Evolutionary conservation across 2,329 filamentous ascomycete genomes (phyloP).

Genomic region (Alternaria burnsii): DNA sequence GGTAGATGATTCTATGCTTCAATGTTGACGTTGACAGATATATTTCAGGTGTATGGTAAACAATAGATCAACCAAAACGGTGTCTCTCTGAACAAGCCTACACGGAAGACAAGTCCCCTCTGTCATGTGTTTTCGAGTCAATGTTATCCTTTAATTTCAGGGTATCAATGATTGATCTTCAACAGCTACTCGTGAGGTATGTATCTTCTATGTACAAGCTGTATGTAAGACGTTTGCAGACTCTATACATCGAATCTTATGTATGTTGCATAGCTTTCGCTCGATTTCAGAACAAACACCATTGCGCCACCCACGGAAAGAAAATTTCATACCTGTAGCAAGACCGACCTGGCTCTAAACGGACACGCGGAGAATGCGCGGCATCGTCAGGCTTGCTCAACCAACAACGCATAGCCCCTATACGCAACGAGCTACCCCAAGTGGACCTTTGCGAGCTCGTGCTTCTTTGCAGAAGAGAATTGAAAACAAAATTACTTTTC

Average conservation of each 20-base stretch:
- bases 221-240: too few relatives aligned
- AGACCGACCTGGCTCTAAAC: not conserved
- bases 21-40: not conserved
- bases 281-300: not conserved
- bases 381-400: not conserved
- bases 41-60: not conserved
- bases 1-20: not conserved
- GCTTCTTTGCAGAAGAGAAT: not conserved
- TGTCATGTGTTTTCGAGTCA: too few relatives aligned
- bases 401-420: not conserved
- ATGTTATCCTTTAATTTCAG: too few relatives aligned
- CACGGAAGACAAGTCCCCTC: too few relatives aligned
- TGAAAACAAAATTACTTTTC: not conserved
- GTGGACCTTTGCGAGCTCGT: not conserved
- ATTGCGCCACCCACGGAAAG: not conserved
- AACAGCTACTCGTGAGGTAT: not conserved
- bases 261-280: not conserved
- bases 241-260: not conserved
- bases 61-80: not conserved
- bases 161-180: not conserved
- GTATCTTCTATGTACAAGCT: too few relatives aligned
- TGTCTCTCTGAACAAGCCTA: not conserved
- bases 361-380: not conserved
- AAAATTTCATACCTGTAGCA: too few relatives aligned
- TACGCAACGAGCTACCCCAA: not conserved